phyloP scores from a whole-genome alignment of 2,329 filamentous ascomycete species.

The Fusarium sublunatum region DNA sequence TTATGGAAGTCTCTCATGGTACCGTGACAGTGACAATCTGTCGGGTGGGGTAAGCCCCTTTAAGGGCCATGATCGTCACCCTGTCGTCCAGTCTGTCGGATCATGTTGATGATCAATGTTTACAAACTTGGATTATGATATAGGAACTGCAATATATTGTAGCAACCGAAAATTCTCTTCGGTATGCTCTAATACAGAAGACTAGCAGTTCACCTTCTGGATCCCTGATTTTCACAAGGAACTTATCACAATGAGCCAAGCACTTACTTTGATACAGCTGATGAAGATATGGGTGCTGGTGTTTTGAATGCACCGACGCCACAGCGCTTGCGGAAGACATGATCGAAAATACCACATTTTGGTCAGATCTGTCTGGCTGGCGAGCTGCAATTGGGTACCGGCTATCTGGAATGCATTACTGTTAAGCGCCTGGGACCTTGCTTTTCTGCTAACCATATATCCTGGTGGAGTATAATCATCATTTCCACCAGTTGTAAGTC shows the following conservation, averaged over 20 bases:
- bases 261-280: no score
- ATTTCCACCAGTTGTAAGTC: conserved; percentile 1
- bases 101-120: background rate
- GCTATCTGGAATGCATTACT: background rate
- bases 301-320: conserved; percentile 7
- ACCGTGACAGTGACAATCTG: background rate
- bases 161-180: no score
- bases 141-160: no score
- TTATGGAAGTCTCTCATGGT: background rate
- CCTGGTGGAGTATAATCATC: background rate
- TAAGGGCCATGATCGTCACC: no score
- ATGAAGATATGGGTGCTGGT: background rate
- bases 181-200: no score
- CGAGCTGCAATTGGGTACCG: conserved; percentile 2
- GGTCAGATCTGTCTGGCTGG: background rate
- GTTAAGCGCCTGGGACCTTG: conserved; percentile 10
- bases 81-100: background rate
- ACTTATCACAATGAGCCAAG: no score
- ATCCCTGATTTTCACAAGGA: no score
- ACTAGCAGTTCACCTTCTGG: no score
- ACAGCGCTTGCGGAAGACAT: background rate
- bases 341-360: background rate
- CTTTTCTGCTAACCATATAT: conserved; percentile 4
- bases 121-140: no score
- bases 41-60: no score